Base-by-base conservation (phyloP, 208 protist genomes). In the Trypanosoma caninum region DNA sequence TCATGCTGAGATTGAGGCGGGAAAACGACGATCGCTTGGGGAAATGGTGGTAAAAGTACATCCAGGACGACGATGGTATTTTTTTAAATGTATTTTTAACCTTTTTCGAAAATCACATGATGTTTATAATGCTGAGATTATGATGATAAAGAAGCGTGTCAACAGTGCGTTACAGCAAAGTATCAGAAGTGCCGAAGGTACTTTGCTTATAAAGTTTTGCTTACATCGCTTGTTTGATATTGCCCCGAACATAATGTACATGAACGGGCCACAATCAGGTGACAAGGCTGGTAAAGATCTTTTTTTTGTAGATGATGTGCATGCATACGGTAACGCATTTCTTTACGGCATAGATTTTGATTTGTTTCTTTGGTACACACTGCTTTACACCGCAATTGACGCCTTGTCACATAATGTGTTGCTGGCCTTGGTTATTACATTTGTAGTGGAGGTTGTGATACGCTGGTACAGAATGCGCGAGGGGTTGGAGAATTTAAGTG, bases 191-290 rank as follows among this genome's bases (percentile, higher is more conserved):
- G 78, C 80, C 16, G 85, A 89, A 50, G 76, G 79, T 20, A 72
- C 76, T 2, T 63, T 93, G 22, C 60, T 91, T 7, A 67, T 74
- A 33, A 92, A 93, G 72, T 83, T 82, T 60, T 23, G 72, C n/a
- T 54, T 95, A 7, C 89, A 91, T 27, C 69, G 76, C 40, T 71
- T 72, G 59, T 65, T 90, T 22, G 70, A 79, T 48, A 77, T 93
- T 16, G 74, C 85, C 31, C 84, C 89, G 2, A 92, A 91, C 56
- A 72, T 93, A 22, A 71, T 92, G 66, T 91, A 89, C 69, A 89
- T 91, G 77, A 94, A 89, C 60, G 80, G 87, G 2, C 76, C 78
- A 16, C 80, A 87, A 65, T 74, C 64, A 6, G 78, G 76, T 14
- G 87, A 91, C 23, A 81, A 79, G 40, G 70, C 67, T 4, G 73